These are phyloP conservation scores for Zelonia costaricensis DNA, from an alignment of 208 protist genomes.

Conservation along the genomic window DNA sequence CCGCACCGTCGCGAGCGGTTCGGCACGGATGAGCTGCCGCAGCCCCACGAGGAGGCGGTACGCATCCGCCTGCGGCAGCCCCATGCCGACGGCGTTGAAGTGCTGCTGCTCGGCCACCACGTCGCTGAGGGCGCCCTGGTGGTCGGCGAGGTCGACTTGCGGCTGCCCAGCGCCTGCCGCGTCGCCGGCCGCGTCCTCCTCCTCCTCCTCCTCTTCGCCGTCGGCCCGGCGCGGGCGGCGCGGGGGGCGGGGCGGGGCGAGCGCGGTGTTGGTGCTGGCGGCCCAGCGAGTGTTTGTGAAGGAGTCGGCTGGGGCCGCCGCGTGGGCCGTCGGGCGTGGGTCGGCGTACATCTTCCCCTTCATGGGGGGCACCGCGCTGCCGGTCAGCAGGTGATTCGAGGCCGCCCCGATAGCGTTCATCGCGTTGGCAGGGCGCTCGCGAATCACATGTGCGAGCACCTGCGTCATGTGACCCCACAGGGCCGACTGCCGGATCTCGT, in stretches of 20 bases:
- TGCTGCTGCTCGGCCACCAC: constrained; percentile 79
- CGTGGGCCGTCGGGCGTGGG: constrained; percentile 50
- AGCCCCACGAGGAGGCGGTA: constrained; percentile 89
- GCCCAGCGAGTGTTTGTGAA: constrained; percentile 76
- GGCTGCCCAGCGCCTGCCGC: constrained; percentile 23
- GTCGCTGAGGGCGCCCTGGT: constrained; percentile 75
- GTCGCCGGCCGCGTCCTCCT: constrained; percentile 13
- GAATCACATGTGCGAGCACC: constrained; percentile 73
- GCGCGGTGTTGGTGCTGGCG: constrained; percentile 60
- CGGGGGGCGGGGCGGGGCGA: constrained; percentile 70
- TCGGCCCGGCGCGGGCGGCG: constrained; percentile 61
- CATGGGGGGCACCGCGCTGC: constrained; percentile 64
- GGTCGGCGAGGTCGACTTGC: constrained; percentile 44
- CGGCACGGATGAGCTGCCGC: constrained; percentile 74
- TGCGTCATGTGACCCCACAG: constrained; percentile 88
- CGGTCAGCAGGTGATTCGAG: constrained; percentile 72
- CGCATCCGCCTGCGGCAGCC: constrained; percentile 73
- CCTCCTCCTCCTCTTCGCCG: constrained; percentile 68
- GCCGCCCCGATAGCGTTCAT: constrained; percentile 70
- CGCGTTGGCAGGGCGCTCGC: constrained; percentile 65
- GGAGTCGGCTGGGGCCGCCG: constrained; percentile 58
- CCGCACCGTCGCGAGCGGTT: constrained; percentile 82
- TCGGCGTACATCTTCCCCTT: constrained; percentile 60
- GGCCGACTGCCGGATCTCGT: constrained; percentile 68
- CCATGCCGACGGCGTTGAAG: constrained; percentile 85